Base-by-base conservation (phyloP, 2,329 filamentous ascomycete genomes). In the Gliomastix tumulicola region DNA sequence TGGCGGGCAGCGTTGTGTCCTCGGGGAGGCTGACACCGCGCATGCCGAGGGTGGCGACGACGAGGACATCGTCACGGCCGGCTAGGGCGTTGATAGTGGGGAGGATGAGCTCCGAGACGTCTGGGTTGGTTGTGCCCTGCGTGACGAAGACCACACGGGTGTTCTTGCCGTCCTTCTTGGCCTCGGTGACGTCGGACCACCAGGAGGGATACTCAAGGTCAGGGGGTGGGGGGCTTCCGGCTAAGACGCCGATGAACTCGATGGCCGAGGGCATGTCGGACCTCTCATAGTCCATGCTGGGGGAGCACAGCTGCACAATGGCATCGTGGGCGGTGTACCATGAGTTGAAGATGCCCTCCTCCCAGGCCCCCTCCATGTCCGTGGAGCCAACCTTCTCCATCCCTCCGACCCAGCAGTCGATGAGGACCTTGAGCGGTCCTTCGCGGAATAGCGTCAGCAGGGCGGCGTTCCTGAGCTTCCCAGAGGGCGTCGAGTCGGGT, bases 121-220 rank as follows among this genome's bases (percentile, higher is more conserved):
- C 47, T 50, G 55, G 57, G 23, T 57, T 56, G 16, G 62, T 38
- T 1, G 60, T 63, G 5, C 60, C 60, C 34, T 63, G 60, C 1
- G 60, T 63, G 16, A 63, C 53, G 16, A 54, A 59, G 5, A 63
- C 43, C 8, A 63, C 50, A 5, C 44, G 44, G 3, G 38, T 41
- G 8, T 59, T 61, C 22, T 25, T 25, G 22, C 22, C 22, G n/a
- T 25, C 22, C 22, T n/a, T 25, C 22, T 25, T 25, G 22, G 22
- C 22, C 22, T 9, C n/a, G 9, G n/a, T 9, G 22, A 25, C 22
- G 22, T 25, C 22, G 22, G 9, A 9, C 22, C 22, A 25, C 22
- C 22, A 25, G 9, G 22, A 9, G 22, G 22, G 22, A n/a, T n/a
- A n/a, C n/a, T n/a, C n/a, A n/a, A n/a, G n/a, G n/a, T n/a, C n/a